phyloP scores from a whole-genome alignment of 2,329 filamentous ascomycete species.

The Phaeosphaeria sp. region DNA sequence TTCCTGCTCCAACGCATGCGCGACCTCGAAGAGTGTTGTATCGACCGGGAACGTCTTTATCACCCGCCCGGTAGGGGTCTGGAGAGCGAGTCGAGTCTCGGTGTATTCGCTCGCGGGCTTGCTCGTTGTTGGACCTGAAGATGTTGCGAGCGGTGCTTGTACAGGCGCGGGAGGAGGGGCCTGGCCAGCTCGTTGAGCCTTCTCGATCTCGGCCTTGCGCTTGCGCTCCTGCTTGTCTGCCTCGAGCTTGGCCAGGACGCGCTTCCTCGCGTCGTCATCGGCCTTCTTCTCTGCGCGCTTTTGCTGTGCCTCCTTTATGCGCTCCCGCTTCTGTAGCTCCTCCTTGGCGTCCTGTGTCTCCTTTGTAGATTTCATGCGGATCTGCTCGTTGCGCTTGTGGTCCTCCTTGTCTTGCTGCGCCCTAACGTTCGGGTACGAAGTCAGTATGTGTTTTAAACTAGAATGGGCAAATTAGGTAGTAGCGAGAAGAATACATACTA shows the following conservation, averaged over 20 bases:
- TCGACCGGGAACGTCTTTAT: constrained; percentile 89
- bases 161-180: constrained; percentile 58
- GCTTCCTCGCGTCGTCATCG: constrained; percentile 84
- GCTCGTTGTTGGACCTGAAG: constrained; percentile 57
- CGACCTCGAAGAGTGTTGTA: constrained; percentile 92
- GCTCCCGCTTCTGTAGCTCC: constrained; percentile 84
- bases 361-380: constrained; percentile 85
- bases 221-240: constrained; percentile 91
- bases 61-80: constrained; percentile 76
- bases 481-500: not conserved
- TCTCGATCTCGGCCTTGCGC: constrained; percentile 83
- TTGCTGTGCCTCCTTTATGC: constrained; percentile 85
- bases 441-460: not conserved
- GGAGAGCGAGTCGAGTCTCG: constrained; percentile 81
- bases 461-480: not conserved
- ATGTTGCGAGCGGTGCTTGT: constrained; percentile 54
- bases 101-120: constrained; percentile 76
- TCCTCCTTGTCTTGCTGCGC: constrained; percentile 79
- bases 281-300: constrained; percentile 89
- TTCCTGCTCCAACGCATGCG: constrained; percentile 75
- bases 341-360: constrained; percentile 91
- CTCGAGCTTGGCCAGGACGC: constrained; percentile 92
- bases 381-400: constrained; percentile 83
- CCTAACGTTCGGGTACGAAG: not conserved
- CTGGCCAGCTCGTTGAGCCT: constrained; percentile 83